phyloP scores from a whole-genome alignment of 192 early-diverging fungal genomes.

The Backusella sp. region DNA sequence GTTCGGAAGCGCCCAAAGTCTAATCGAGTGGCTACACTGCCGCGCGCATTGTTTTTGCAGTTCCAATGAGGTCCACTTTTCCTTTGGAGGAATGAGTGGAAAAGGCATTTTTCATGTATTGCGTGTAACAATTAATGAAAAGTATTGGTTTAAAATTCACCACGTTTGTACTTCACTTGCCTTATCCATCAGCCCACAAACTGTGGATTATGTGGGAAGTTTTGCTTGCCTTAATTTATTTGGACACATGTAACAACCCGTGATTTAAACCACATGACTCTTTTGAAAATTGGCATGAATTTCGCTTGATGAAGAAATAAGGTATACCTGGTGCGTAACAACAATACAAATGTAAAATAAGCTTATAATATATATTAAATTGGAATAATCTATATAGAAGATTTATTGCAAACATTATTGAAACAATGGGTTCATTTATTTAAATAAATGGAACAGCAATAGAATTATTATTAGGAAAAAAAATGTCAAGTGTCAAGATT shows the following conservation, averaged over 20 bases:
- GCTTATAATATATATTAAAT: neutral
- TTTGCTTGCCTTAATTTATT: neutral
- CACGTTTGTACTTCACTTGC: neutral
- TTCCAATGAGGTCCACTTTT: neutral
- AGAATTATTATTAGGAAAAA: neutral
- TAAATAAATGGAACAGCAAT: neutral
- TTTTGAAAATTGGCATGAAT: neutral
- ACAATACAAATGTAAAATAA: neutral
- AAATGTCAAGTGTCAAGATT: neutral
- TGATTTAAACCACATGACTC: neutral
- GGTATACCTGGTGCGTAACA: neutral
- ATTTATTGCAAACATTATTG: neutral
- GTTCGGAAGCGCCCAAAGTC: neutral
- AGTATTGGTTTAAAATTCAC: slow-evolving; percentile 5
- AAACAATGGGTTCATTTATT: neutral
- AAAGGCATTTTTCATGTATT: neutral
- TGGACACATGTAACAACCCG: slow-evolving; percentile 2
- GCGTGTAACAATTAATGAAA: neutral
- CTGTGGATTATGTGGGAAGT: neutral
- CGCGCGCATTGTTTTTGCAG: too few species aligned
- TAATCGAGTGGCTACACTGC: neutral
- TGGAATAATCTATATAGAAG: neutral
- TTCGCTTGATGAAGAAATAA: neutral
- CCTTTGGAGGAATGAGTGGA: neutral
- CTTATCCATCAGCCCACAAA: neutral